These are phyloP conservation scores for Smithsoniella earleae DNA, from an alignment of 163 green algal species.

Conservation along the genomic window DNA sequence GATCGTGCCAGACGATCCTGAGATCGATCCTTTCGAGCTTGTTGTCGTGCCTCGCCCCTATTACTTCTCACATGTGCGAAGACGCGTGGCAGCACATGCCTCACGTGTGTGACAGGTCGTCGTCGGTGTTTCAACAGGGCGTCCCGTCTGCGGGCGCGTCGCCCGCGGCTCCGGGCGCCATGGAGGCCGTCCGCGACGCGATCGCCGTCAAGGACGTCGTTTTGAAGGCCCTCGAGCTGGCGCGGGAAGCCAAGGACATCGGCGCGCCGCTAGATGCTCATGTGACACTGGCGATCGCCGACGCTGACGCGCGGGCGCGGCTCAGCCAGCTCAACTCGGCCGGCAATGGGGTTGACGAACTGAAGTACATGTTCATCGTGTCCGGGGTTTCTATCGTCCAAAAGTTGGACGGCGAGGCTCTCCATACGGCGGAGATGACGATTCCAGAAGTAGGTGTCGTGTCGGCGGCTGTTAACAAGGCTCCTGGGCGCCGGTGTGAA, in stretches of 20 bases:
- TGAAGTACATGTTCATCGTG: slow-evolving; percentile 82
- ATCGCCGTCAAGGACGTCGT: slow-evolving; percentile 47
- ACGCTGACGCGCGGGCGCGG: slow-evolving; percentile 39
- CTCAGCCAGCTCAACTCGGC: slow-evolving; percentile 50
- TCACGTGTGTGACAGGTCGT: not conserved
- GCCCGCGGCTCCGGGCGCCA: slow-evolving; percentile 35
- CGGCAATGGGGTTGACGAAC: slow-evolving; percentile 68
- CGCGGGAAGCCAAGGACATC: slow-evolving; percentile 53
- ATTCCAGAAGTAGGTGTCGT: slow-evolving; percentile 40
- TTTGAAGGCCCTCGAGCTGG: slow-evolving; percentile 47
- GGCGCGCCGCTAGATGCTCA: slow-evolving; percentile 69
- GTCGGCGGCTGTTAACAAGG: slow-evolving; percentile 63
- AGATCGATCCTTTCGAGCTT: slow-evolving; percentile 50
- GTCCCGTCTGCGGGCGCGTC: not conserved
- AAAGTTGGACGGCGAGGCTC: slow-evolving; percentile 31
- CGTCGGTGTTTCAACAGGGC: slow-evolving; percentile 51
- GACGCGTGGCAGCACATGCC: slow-evolving; percentile 80
- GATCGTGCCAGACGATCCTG: slow-evolving; percentile 83
- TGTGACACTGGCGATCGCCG: slow-evolving; percentile 60
- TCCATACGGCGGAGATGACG: not conserved
- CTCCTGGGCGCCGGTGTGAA: slow-evolving; percentile 75
- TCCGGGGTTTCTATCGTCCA: slow-evolving; percentile 52
- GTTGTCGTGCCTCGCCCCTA: slow-evolving; percentile 64
- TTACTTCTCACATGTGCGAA: slow-evolving; percentile 93
- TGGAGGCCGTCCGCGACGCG: slow-evolving; percentile 37